phyloP scores from a whole-genome alignment of 2,329 filamentous ascomycete species.

The Colletotrichum sublineola region DNA sequence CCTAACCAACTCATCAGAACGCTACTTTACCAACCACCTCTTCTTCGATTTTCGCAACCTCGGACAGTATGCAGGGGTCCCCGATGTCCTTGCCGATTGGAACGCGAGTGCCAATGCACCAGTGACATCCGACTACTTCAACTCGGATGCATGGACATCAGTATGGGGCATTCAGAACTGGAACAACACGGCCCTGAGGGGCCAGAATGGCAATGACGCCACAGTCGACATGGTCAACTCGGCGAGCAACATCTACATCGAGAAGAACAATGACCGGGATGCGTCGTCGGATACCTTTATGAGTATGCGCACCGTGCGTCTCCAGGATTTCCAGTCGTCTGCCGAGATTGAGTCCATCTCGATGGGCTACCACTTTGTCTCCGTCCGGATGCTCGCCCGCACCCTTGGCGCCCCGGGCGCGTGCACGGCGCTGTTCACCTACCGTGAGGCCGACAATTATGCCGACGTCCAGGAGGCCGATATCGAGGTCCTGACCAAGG shows the following conservation, averaged over 20 bases:
- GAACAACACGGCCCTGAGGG: constrained; percentile 51
- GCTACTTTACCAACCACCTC: constrained; percentile 60
- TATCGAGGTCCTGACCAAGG: constrained; percentile 65
- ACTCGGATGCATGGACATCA: constrained; percentile 51
- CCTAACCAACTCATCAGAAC: constrained; percentile 60
- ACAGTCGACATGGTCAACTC: constrained; percentile 57
- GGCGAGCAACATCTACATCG: constrained; percentile 61
- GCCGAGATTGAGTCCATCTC: constrained; percentile 61
- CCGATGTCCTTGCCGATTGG: constrained; percentile 49
- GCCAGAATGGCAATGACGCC: constrained; percentile 46
- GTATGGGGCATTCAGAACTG: constrained; percentile 57
- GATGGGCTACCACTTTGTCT: constrained; percentile 55
- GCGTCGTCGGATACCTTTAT: constrained; percentile 59
- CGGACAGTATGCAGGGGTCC: constrained; percentile 54
- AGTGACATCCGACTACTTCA: constrained; percentile 57
- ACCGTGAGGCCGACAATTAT: constrained; percentile 54
- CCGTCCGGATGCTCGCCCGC: constrained; percentile 65
- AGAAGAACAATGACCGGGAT: constrained; percentile 53
- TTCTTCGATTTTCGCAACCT: constrained; percentile 66
- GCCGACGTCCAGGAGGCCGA: constrained; percentile 64
- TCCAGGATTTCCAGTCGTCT: constrained; percentile 59
- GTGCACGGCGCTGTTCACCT: constrained; percentile 67
- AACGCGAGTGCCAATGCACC: constrained; percentile 48
- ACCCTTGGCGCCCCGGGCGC: constrained; percentile 63
- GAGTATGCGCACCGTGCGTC: constrained; percentile 62